A percentile compares a stretch with the other conserved stretches of the same genome.
Evolutionary conservation across 2,329 filamentous ascomycete genomes (phyloP).

Genomic region (Exophiala aquamarina): DNA sequence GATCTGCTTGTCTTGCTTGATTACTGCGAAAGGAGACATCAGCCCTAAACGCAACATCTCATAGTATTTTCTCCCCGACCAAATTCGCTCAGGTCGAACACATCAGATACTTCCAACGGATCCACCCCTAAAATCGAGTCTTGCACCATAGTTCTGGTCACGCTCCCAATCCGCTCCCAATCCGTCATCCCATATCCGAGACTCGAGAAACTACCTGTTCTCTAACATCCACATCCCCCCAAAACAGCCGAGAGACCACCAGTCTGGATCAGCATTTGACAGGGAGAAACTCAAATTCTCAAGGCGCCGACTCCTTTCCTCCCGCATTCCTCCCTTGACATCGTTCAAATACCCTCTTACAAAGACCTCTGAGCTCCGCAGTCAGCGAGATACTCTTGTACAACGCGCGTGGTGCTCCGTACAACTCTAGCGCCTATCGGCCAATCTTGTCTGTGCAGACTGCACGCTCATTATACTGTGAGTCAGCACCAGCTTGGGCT

Average conservation of each 20-base stretch:
- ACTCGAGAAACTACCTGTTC: slow-evolving; percentile 24
- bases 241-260: slow-evolving; percentile 9
- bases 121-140: slow-evolving; percentile 4
- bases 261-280: slow-evolving; percentile 17
- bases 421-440: neutral
- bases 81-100: neutral
- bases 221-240: slow-evolving; percentile 7
- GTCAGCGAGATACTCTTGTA: slow-evolving; percentile 19
- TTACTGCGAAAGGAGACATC: neutral
- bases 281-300: slow-evolving; percentile 25
- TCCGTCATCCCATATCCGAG: slow-evolving; percentile 22
- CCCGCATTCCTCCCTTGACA: slow-evolving; percentile 25
- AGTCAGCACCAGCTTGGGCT: slow-evolving; percentile 18
- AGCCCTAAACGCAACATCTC: neutral
- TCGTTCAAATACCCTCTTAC: slow-evolving; percentile 15
- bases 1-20: neutral
- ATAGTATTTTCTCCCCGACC: neutral
- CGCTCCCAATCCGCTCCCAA: slow-evolving; percentile 22
- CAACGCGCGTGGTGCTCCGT: slow-evolving; percentile 10
- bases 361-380: slow-evolving; percentile 11
- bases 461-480: slow-evolving; percentile 15
- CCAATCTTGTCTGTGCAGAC: slow-evolving; percentile 4
- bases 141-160: slow-evolving; percentile 6
- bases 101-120: slow-evolving; percentile 1
- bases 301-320: slow-evolving; percentile 20